Base-by-base conservation (phyloP, 208 protist genomes). In the Trypanosoma scelopori region DNA sequence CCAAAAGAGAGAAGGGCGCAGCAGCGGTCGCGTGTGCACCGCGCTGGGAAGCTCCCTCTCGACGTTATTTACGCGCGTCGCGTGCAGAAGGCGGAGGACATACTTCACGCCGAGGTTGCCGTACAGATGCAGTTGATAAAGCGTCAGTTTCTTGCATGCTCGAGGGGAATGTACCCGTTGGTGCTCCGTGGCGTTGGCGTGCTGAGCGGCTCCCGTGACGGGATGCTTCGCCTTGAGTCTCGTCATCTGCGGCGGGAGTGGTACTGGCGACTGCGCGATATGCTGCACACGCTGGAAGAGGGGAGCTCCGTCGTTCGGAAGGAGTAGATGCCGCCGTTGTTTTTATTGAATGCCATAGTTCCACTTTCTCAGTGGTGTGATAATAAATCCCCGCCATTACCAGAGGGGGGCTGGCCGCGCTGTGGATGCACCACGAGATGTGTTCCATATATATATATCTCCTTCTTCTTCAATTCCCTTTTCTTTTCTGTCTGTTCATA, bases 91-190 rank as follows among this genome's bases (percentile, higher is more conserved):
- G 67, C 67, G 11, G 67, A 73, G 45, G 18, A 41, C 12, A 15
- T 41, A 1, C 6, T 73, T 6, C 37, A 66, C 11, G 20, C 22
- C 1, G 67, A 73, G 28, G 30, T 73, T 3, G 2, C 16, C 22
- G 52, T 61, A 28, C 67, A 73, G 25, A 41, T 73, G 52, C 41
- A 61, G 28, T 48, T 73, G 27, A 13, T 73, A 11, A 5, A 41
- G 28, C 39, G 52, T 25, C 20, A 61, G n/a, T 48, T 73, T 7
- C 16, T 42, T 43, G 5, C 5, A 25, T 73, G 67, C 39, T 25
- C 43, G 30, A 50, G 47, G 50, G 58, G 58, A 15, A 23, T 37
- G 1, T 66, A 66, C 39, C 58, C 58, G 23, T 30, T 66, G 47
- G 23, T 73, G 39, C 42, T 73, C 16, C 48, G 58, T 2, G 49